A percentile compares a stretch with the other conserved stretches of the same genome.
Conservation (phyloP, 352 stramenopile species). For the Phytophthora foliorum region DNA sequence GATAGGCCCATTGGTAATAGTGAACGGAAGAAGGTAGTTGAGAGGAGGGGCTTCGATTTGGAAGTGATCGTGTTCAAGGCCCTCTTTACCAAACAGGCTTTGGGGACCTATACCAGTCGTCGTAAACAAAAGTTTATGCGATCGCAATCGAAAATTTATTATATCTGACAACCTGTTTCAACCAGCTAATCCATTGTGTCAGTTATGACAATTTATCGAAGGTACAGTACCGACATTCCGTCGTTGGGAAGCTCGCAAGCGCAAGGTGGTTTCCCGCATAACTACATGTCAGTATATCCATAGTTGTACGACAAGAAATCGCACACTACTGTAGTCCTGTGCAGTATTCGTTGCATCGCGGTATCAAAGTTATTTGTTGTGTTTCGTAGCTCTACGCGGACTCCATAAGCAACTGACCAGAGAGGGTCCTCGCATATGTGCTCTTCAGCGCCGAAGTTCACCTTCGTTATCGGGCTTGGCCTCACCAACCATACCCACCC, state of each 20-base stretch:
- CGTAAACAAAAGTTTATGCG: too few relatives aligned
- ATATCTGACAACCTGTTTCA: constrained; percentile 3
- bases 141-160: not conserved
- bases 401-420: too few relatives aligned
- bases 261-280: too few relatives aligned
- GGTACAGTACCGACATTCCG: constrained; percentile 10
- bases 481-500: not conserved
- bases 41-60: not conserved
- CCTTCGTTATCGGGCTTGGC: not conserved
- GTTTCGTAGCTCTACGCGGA: too few relatives aligned
- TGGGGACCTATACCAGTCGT: not conserved
- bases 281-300: too few relatives aligned
- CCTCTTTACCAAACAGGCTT: not conserved
- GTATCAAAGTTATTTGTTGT: not conserved
- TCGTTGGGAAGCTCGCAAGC: not conserved
- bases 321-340: too few relatives aligned
- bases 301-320: too few relatives aligned
- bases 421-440: too few relatives aligned
- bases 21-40: not conserved
- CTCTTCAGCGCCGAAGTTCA: too few relatives aligned
- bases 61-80: not conserved
- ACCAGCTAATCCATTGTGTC: not conserved
- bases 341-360: not conserved
- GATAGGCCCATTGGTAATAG: constrained; percentile 1
- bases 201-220: constrained; percentile 6